Evolutionary conservation across 2,329 filamentous ascomycete species (phyloP).

Genomic region (Epichloe baconii): DNA sequence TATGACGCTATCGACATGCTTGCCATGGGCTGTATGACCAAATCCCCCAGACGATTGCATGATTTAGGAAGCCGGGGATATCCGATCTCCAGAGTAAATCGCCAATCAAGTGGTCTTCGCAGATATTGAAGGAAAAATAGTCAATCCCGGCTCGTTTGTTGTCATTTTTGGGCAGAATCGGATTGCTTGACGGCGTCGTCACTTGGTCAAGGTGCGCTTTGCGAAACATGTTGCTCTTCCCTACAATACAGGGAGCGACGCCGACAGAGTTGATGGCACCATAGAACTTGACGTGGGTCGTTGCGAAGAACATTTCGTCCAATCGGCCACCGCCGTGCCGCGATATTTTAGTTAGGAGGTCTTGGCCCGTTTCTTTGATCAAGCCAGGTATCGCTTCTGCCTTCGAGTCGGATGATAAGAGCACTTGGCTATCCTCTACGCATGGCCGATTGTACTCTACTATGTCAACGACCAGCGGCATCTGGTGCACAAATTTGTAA

Average conservation of each 20-base stretch:
- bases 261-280: conserved; percentile 89
- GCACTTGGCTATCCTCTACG: conserved; percentile 12
- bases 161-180: conserved; percentile 25
- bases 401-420: conserved; percentile 22
- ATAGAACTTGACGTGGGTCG: conserved; percentile 94
- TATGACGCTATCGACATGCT: conserved; percentile 69
- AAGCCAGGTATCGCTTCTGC: conserved; percentile 8
- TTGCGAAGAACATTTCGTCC: conserved; percentile 91
- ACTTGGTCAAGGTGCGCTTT: conserved; percentile 75
- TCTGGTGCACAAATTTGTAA: conserved; percentile 90
- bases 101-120: conserved; percentile 92
- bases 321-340: conserved; percentile 61
- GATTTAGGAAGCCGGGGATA: conserved; percentile 56
- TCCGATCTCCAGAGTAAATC: conserved; percentile 74
- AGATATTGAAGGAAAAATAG: conserved; percentile 95
- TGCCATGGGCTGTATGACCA: conserved; percentile 81
- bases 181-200: conserved; percentile 36
- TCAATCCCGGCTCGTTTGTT: conserved; percentile 58
- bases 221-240: conserved; percentile 98
- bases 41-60: conserved; percentile 75
- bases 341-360: conserved; percentile 18
- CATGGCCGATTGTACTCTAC: conserved; percentile 18
- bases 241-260: conserved; percentile 83
- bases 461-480: conserved; percentile 78
- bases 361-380: not conserved